Base-by-base conservation (phyloP, 2,329 filamentous ascomycete species). In the Botrytis porri region DNA sequence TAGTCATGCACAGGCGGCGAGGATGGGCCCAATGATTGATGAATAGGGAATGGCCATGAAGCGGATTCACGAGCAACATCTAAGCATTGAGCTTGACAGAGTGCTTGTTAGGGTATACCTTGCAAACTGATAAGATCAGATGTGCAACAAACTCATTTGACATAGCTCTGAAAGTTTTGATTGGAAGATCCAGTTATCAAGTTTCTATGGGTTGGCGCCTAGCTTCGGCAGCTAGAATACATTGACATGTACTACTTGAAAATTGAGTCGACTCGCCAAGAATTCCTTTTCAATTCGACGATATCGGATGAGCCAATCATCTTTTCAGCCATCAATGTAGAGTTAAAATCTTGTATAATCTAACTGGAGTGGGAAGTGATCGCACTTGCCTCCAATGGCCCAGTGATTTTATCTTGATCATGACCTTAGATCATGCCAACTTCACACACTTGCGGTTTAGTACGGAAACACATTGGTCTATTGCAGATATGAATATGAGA, bases 81-180 rank as follows among this genome's bases (percentile, higher is more conserved):
- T 3, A 29, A 29, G 8, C 16, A 6, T 29, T 57, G n/a, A 18
- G n/a, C 51, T 9, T 57, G 14, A 8, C 0, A 0, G 4, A 18
- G n/a, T 57, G n/a, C 51, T 29, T 57, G 1, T 9, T 29, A 57
- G 51, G 51, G 8, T 29, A 14, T 9, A 57, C 6, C 51, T 57
- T 29, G n/a, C 14, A 57, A 29, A 1, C 18, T 57, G 14, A 57
- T 57, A 29, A 18, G 14, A 29, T 57, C 3, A 57, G 51, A 29
- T 29, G 14, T 18, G 51, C 51, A 57, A 57, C n/a, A 29, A 9
- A 18, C n/a, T 4, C 8, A 18, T 54, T 18, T 18, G 14, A 18
- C 25, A 57, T 7, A 57, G 51, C 51, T 57, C 25, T 9, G 6
- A 29, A 29, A 1, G 16, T 18, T 18, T 29, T 29, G 14, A 57